phyloP scores from a whole-genome alignment of 805 yeast genomes.

The Nakazawaea ambrosiae region DNA sequence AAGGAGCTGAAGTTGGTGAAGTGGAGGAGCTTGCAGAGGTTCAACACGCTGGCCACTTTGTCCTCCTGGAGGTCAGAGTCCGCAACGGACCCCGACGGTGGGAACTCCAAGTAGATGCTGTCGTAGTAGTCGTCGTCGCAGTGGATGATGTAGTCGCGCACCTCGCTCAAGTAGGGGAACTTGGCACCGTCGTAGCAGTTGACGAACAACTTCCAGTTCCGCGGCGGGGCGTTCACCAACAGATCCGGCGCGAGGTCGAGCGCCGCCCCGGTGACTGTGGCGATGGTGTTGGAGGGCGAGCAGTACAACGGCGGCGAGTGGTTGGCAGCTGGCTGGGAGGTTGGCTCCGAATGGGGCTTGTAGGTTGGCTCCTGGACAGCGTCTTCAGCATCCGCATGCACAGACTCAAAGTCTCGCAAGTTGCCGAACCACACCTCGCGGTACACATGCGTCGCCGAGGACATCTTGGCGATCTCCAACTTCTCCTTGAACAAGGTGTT shows the following conservation, averaged over 20 bases:
- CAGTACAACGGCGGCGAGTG: slow-evolving; percentile 35
- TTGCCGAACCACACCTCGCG: slow-evolving; percentile 77
- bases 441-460: slow-evolving; percentile 59
- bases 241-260: slow-evolving; percentile 20
- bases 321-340: not conserved
- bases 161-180: slow-evolving; percentile 40
- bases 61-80: slow-evolving; percentile 62
- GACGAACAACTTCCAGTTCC: slow-evolving; percentile 48
- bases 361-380: not conserved
- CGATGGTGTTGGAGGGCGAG: slow-evolving; percentile 44
- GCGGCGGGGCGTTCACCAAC: slow-evolving; percentile 42
- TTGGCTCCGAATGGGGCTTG: not conserved
- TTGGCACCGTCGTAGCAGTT: slow-evolving; percentile 54
- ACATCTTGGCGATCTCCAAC: slow-evolving; percentile 78
- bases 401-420: slow-evolving; percentile 55
- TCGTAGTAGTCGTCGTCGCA: slow-evolving; percentile 12
- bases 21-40: slow-evolving; percentile 62
- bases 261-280: slow-evolving; percentile 29
- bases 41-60: slow-evolving; percentile 57
- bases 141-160: slow-evolving; percentile 21
- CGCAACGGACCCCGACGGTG: slow-evolving; percentile 80
- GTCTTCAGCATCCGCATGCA: slow-evolving; percentile 1
- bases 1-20: slow-evolving; percentile 36
- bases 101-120: slow-evolving; percentile 47
- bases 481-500: slow-evolving; percentile 69